Conservation (phyloP, 2,329 filamentous ascomycete species). For the Calonectria crousiana region DNA sequence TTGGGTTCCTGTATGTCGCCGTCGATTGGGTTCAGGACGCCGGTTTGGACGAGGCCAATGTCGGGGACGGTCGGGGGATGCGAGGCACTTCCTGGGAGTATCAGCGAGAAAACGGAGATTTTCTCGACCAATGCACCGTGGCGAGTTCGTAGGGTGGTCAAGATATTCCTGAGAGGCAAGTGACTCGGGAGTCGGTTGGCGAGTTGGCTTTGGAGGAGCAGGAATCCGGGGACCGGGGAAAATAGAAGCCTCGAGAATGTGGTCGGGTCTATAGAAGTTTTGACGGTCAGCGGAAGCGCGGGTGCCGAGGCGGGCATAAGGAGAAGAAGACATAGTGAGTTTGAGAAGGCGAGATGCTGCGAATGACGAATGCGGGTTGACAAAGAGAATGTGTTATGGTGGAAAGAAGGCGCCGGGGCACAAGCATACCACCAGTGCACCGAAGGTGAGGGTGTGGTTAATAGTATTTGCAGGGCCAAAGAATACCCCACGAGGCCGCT, state of each 20-base stretch:
- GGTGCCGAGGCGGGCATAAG: slow-evolving; percentile 3
- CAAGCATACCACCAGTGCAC: not conserved
- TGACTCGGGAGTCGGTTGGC: not conserved
- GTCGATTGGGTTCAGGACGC: not conserved
- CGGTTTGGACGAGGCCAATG: not conserved
- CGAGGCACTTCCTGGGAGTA: slow-evolving; percentile 24
- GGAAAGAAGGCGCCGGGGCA: not conserved
- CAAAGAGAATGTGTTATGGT: slow-evolving; percentile 9
- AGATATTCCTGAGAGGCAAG: not conserved
- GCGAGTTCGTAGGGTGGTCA: slow-evolving; percentile 26
- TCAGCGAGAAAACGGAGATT: slow-evolving; percentile 28
- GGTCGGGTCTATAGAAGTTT: slow-evolving; percentile 8
- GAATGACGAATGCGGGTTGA: not conserved
- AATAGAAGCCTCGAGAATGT: not conserved
- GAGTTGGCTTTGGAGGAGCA: not conserved
- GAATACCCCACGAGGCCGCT: not conserved
- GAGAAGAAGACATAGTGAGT: slow-evolving; percentile 14
- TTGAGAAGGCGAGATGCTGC: not conserved
- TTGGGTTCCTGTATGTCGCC: not conserved
- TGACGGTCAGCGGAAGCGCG: slow-evolving; percentile 11
- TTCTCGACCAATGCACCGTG: slow-evolving; percentile 28
- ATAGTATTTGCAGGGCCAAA: not conserved
- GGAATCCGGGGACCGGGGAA: slow-evolving; percentile 8
- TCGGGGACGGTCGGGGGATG: slow-evolving; percentile 10
- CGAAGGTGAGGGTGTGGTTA: not conserved